Base-by-base conservation (phyloP, 2,329 filamentous ascomycete species). In the Phialophora verrucosa region DNA sequence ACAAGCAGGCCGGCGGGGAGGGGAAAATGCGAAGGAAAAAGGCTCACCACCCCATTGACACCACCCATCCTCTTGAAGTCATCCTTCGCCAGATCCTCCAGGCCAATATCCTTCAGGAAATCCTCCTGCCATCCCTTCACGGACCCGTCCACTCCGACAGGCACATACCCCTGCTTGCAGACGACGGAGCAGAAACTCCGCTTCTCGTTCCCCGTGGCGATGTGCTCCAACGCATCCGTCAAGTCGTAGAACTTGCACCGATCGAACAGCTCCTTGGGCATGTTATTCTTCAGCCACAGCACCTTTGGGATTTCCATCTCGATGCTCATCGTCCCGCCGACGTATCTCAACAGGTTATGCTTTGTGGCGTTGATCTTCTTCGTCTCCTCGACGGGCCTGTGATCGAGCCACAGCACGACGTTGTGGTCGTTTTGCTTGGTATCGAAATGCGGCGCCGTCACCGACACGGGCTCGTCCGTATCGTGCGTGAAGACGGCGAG, bases 241-340 rank as follows among this genome's bases (percentile, higher is more conserved):
- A 99, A 81, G 76, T 99, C 95, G 78, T 97, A 99, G 77, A 99
- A 99, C 79, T 97, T 97, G 88, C 93, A 97, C 69, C 90, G 88
- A 63, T 90, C 89, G 74, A 98, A 99, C 17, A 95, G 83, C 74
- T 97, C 91, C 63, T 90, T 85, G 2, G 95, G 91, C 95, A 99
- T 98, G 81, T 98, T 87, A 80, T 97, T 97, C 85, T 98, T 98
- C 76, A 99, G 85, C 95, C 95, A 99, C 65, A 98, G 84, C 1
- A 97, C 92, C 82, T 99, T 99, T 70, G 95, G 95, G 63, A 99
- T 96, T 79, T 99, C 95, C 95, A 99, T 99, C 83, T 99, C 95
- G 71, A 97, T 94, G 77, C 92, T 97, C 95, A 99, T 99, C 77
- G 91, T 94, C 70, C 95, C 95, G 73, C 95, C 95, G 20, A 99